Evolutionary conservation across 2,329 filamentous ascomycete species (phyloP), one percentile per base, ranked within the genome.

Genomic region (Trichophyton schoenleinii): DNA sequence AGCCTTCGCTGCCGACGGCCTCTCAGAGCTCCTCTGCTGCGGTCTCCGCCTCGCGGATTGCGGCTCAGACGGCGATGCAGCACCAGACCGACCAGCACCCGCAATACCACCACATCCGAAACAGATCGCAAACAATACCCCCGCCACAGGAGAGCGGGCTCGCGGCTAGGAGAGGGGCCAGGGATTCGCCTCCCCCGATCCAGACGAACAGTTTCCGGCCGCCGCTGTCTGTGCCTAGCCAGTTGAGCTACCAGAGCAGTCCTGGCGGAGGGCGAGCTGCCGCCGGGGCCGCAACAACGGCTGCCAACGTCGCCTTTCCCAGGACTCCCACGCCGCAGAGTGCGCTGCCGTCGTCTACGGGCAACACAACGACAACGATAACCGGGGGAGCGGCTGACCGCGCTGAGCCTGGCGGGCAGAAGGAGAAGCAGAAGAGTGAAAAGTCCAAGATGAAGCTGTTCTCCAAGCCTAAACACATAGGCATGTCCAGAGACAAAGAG

Each of bases 381-480:
- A 52, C 20, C 5, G n/a, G 57, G 34, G 11, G 60, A 15, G 20
- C n/a, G n/a, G 7, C 46, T 52, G 58, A 62, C 67, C 53, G 64
- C 68, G 52, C 61, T 63, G 61, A 57, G 22, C 52, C 61, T 31
- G 58, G 55, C 49, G 61, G 34, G 34, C 34, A 38, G 34, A 38
- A 38, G 34, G 34, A 53, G 59, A 85, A 84, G 68, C 75, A 73
- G 44, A 78, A 80, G 63, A 81, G 80, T 62, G 81, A 84, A 67
- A 83, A 82, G 68, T 82, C 82, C 42, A 86, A 86, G 73, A 86
- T 85, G 80, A 87, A 87, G 71, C 75, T 87, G 3, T 87, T 87
- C 69, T 83, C 81, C 3, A 86, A 86, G 68, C 83, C 84, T 1
- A 86, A 86, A 72, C 82, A 81, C 64, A 84, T 86, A 65, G 81